Percentiles rank a stretch among this genome's conserved stretches.
Evolutionary conservation across 306 rosid genomes (phyloP).

Genomic region (Sophora flavescens): DNA sequence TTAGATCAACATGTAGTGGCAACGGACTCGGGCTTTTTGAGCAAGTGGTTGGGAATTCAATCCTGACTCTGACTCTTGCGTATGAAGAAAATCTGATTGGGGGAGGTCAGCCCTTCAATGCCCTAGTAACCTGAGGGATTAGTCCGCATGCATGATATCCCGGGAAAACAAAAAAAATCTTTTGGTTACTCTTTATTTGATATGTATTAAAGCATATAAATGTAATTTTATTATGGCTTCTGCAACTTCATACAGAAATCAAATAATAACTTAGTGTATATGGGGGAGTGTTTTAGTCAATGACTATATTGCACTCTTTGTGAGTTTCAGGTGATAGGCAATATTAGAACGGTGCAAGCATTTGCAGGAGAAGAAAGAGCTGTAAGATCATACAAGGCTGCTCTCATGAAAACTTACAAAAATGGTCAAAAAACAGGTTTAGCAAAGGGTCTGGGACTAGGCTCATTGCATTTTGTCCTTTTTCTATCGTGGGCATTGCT

Average conservation of each 20-base stretch:
- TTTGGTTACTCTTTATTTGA: background rate
- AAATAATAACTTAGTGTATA: background rate
- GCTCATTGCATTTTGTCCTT: slow-evolving; percentile 90
- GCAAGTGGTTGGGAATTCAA: too few relatives aligned
- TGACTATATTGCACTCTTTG: background rate
- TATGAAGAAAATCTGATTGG: too few relatives aligned
- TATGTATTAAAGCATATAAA: too few relatives aligned
- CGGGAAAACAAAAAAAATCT: background rate
- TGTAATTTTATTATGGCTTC: too few relatives aligned
- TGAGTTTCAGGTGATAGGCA: slow-evolving; percentile 79
- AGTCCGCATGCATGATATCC: too few relatives aligned
- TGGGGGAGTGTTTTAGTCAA: background rate
- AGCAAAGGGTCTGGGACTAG: slow-evolving; percentile 93
- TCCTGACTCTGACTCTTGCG: too few relatives aligned
- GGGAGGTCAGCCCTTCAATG: too few relatives aligned
- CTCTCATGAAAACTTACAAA: slow-evolving; percentile 73
- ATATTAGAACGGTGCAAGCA: slow-evolving; percentile 96
- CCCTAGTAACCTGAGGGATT: too few relatives aligned
- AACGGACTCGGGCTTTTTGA: too few relatives aligned
- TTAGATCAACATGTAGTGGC: too few relatives aligned
- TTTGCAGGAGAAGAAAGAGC: slow-evolving; percentile 96
- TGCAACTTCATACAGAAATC: background rate
- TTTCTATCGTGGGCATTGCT: slow-evolving; percentile 93
- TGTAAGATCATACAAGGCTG: slow-evolving; percentile 71
- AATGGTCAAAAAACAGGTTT: slow-evolving; percentile 87